Base-by-base conservation (phyloP, 345 rosid genomes). In the Turnera subulata region DNA sequence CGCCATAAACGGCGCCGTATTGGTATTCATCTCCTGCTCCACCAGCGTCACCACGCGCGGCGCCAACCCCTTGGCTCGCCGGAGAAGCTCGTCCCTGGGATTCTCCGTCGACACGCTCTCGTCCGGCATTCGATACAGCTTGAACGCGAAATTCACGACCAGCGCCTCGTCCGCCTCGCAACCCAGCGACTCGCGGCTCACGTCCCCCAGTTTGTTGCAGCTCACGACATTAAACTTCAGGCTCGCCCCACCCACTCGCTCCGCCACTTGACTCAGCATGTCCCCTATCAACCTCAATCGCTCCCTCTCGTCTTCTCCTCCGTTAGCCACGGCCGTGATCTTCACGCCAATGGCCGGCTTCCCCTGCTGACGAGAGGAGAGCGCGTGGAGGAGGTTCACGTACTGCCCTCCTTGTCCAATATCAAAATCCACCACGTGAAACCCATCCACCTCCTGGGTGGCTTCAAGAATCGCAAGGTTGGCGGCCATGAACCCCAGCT, bases 91-190 rank as follows among this genome's bases (percentile, higher is more conserved):
- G 76, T 93, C 99, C 1, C 99, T 63, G 0, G 88, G 97, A 64
- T 93, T 93, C 65, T 89, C 99, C 45, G 64, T 72, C 3, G 86
- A 84, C 6, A 93, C 97, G 68, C 96, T 89, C 74, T 92, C 98
- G 75, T 92, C 97, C 0, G 96, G 89, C 58, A 89, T 81, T 33
- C 80, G 61, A 22, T 71, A 86, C 19, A 92, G 65, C 45, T 83
- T 84, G 71, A 86, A 89, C 13, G 97, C 96, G 10, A 92, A 83
- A 64, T 92, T 92, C 22, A 92, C 94, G 0, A 82, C 97, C 50
- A 89, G 58, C 1, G 83, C 59, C 74, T 84, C 97, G 54, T 82
- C 83, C 0, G 78, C 64, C 17, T 78, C 85, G 62, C 93, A 85
- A 4, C 86, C 76, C 11, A 93, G 80, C 19, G 97, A 75, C 10